Evolutionary conservation across 75 land plant genomes (phyloP), one percentile per base, ranked within the genome.

Genomic region (Cupressus sempervirens): DNA sequence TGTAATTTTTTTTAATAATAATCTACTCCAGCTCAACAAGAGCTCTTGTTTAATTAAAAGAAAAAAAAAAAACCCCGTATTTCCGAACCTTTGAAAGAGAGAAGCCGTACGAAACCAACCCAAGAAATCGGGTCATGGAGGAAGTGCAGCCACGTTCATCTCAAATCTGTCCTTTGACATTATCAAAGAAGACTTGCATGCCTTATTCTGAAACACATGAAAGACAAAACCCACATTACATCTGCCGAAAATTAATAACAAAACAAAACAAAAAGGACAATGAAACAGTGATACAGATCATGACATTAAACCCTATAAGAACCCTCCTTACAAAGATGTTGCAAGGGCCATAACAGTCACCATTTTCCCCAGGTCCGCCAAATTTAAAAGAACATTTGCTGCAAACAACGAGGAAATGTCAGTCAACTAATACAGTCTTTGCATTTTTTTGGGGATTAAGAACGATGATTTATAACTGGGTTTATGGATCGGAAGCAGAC

Each of bases 401-500:
- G 5, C 7, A 26, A 23, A 20, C 7, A n/a, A 62, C 20, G 26
- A 20, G 6, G 7, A 23, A 32, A 30, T 70, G 74, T 10, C 32
- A 1, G 10, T 9, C 3, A 15, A 70, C 2, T 70, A 70, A 13
- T 30, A 3, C 3, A 10, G 32, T 29, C 7, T 11, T 3, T 30
- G 32, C 3, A 7, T 7, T 32, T 3, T 70, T 70, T 70, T 12
- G 3, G 2, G 6, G 74, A 34, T 9, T 30, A 30, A 20, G 2
- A 9, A 41, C 38, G 48, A 77, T 77, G 81, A 41, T 77, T 41
- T 43, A 43, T 41, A 14, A 77, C 26, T 77, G 29, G 8, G 45
- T 43, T 36, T 41, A 77, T 67, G 74, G 85, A 72, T 53, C 45
- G 6, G 81, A 43, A 84, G 41, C 40, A 83, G 84, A 85, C 18